Percentiles rank a stretch among this genome's conserved stretches.
Evolutionary conservation across 2,329 filamentous ascomycete genomes (phyloP).

Genomic region (Zymoseptoria tritici): DNA sequence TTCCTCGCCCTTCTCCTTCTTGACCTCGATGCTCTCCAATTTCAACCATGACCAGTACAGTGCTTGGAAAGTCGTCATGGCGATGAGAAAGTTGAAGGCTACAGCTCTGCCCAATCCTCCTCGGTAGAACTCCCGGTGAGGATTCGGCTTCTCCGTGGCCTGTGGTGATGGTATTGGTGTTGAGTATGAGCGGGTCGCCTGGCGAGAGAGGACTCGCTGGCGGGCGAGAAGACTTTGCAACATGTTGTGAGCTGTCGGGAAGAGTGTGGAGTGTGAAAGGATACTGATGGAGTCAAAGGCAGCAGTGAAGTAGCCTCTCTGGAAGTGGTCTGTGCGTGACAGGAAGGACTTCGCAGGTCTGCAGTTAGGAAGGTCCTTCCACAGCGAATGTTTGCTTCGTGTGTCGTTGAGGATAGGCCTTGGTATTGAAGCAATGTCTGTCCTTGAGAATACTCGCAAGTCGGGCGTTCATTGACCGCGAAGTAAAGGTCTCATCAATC

Average conservation of each 20-base stretch:
- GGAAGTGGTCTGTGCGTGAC: no score
- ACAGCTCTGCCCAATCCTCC: constrained; percentile 62
- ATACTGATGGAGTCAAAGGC: not conserved
- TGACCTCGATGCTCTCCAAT: constrained; percentile 64
- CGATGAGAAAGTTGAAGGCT: constrained; percentile 65
- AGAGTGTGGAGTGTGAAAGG: not conserved
- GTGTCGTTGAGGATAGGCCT: not conserved
- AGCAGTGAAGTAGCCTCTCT: no score
- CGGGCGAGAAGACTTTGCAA: not conserved
- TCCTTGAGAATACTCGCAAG: not conserved
- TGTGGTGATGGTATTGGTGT: constrained; percentile 16
- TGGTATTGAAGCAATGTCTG: not conserved
- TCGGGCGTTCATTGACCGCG: not conserved
- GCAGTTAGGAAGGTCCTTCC: no score
- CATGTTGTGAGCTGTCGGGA: not conserved
- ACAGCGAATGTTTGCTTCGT: not conserved
- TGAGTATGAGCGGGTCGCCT: not conserved
- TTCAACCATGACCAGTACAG: constrained; percentile 67
- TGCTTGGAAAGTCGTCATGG: constrained; percentile 72
- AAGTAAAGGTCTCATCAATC: not conserved
- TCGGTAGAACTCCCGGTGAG: constrained; percentile 58
- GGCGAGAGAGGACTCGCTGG: not conserved
- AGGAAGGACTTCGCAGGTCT: no score
- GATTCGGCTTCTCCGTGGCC: constrained; percentile 16
- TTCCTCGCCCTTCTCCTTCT: constrained; percentile 45